Evolutionary conservation across 2,329 filamentous ascomycete species (phyloP).

Genomic region (Rhynchosporium graminicola): DNA sequence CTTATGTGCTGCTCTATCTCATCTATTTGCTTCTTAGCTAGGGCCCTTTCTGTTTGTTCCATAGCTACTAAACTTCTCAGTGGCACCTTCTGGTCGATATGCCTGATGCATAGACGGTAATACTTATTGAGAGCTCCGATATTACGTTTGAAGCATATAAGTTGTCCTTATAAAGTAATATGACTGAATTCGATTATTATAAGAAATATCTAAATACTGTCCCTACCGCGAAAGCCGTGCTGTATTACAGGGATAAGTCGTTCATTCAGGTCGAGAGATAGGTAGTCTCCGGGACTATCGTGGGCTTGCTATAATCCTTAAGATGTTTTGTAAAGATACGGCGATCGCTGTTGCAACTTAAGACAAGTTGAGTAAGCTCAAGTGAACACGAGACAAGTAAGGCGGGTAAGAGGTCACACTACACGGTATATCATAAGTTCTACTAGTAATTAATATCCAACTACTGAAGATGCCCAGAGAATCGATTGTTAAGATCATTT

Average conservation of each 20-base stretch:
- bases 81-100: background rate
- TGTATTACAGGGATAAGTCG: conserved; percentile 1
- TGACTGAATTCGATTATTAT: background rate
- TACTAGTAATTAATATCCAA: too few relatives aligned
- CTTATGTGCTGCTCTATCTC: background rate
- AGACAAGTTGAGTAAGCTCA: too few relatives aligned
- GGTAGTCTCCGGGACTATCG: too few relatives aligned
- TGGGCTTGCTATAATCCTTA: too few relatives aligned
- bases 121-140: background rate
- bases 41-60: background rate
- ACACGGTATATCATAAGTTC: too few relatives aligned
- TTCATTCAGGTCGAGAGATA: background rate
- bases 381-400: too few relatives aligned
- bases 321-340: too few relatives aligned
- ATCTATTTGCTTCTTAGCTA: background rate
- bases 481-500: too few relatives aligned
- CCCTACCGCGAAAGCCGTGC: background rate
- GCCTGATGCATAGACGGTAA: background rate
- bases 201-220: background rate
- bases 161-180: background rate
- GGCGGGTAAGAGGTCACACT: too few relatives aligned
- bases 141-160: background rate
- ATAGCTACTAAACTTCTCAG: background rate
- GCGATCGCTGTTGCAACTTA: too few relatives aligned
- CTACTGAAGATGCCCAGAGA: too few relatives aligned